Evolutionary conservation across 768 basidiomycete species (phyloP), one percentile per base, ranked within the genome.

Genomic region (Psilocybe cubensis): DNA sequence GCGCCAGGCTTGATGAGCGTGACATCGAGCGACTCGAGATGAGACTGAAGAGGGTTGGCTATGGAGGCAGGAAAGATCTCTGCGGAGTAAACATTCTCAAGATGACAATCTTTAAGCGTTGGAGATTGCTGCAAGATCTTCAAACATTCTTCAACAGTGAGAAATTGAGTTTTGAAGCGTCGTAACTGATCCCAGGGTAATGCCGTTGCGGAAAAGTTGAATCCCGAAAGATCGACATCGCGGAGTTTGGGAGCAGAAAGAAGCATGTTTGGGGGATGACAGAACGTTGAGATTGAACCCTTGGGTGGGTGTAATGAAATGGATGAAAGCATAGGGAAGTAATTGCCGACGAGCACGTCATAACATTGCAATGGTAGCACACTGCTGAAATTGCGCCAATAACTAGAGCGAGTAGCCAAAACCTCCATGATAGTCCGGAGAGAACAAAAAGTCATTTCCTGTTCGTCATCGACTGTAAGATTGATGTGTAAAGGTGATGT

Each of bases 251-350:
- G 66, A 5, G 65, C 59, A 6, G 59, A 56, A 2, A 56, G 54
- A 46, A 69, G 66, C 52, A 69, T 69, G 31, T 65, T 54, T 1
- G 68, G 68, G 7, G 68, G 65, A 12, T 60, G 54, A 47, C 58
- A 67, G 56, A 69, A 69, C 2, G 68, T 63, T 4, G 65, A 61
- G 25, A 67, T 67, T 6, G 65, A 57, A n/a, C 68, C 65, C 46
- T 63, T 66, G 3, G 68, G 65, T 2, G 68, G 52, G 2, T 54
- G 57, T 20, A 64, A 31, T 3, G 50, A 56, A 12, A 62, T 59
- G 14, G 61, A 64, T 1, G 45, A 54, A 29, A 68, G 56, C 31
- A 53, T 54, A 18, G 68, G 65, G 46, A 69, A 67, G 23, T 54
- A 51, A 31, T 52, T 48, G 8, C 52, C 48, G 17, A 55, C 50